These are phyloP conservation scores for Ligustrum vulgare DNA, from an alignment of 257 asterid species.

Conservation along the genomic window DNA sequence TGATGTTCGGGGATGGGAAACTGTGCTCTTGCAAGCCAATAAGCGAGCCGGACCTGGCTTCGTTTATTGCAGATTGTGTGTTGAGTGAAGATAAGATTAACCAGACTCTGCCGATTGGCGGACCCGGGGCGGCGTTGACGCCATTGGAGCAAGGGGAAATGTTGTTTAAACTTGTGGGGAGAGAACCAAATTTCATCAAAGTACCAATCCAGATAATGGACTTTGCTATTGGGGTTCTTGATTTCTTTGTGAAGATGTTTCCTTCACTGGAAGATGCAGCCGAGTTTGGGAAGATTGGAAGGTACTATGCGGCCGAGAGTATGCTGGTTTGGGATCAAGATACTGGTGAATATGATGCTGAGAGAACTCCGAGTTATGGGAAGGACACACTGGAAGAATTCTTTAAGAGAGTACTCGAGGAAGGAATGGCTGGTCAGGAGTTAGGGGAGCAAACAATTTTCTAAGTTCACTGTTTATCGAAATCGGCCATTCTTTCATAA, in stretches of 20 bases:
- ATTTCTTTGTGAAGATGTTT: constrained; percentile 70
- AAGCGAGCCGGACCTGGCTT: constrained; percentile 83
- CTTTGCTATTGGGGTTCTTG: constrained; percentile 79
- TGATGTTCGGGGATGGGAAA: constrained; percentile 94
- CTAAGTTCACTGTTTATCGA: constrained; percentile 24
- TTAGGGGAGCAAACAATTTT: constrained; percentile 85
- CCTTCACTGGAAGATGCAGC: constrained; percentile 87
- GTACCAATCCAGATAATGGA: constrained; percentile 93
- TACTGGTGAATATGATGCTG: constrained; percentile 75
- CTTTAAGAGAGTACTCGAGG: constrained; percentile 68
- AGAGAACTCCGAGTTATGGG: constrained; percentile 83
- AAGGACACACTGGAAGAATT: constrained; percentile 82
- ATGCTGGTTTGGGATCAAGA: constrained; percentile 81
- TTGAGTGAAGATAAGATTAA: constrained; percentile 58
- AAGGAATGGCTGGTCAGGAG: constrained; percentile 95
- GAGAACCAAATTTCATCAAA: constrained; percentile 72
- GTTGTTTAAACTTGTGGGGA: constrained; percentile 68
- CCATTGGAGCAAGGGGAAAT: constrained; percentile 96
- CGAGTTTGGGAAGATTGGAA: constrained; percentile 94
- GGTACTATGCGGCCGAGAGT: constrained; percentile 97
- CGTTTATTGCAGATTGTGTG: constrained; percentile 74
- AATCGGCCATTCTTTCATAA: not conserved
- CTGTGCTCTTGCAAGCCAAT: constrained; percentile 95
- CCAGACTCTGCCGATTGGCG: constrained; percentile 74
- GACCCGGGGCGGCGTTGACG: constrained; percentile 89